Conservation (phyloP, 768 basidiomycete genomes). For the Cystobasidium tubakii region DNA sequence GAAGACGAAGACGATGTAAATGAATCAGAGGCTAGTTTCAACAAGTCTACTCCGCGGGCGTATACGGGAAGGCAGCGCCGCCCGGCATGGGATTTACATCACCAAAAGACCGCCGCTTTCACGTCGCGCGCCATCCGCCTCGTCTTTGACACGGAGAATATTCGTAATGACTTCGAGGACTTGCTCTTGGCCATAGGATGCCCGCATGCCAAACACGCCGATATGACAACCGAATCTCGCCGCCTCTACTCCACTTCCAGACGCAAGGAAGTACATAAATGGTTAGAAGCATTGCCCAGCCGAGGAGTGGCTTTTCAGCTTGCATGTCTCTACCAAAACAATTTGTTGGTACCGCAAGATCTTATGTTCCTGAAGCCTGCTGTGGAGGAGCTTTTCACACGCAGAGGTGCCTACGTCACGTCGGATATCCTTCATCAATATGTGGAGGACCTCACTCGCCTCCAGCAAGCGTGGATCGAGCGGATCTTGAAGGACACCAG, state of each 20-base stretch:
- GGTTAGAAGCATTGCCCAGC: not conserved
- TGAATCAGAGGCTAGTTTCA: not conserved
- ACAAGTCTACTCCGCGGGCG: not conserved
- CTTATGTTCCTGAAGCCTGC: conserved; percentile 17
- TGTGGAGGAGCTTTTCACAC: conserved; percentile 5
- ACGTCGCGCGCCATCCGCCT: conserved; percentile 25
- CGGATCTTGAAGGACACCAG: conserved; percentile 16
- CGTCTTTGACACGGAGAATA: conserved; percentile 25
- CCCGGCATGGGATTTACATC: conserved; percentile 1
- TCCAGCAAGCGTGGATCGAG: conserved; percentile 31
- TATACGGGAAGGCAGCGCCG: conserved; percentile 25
- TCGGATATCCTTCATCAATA: conserved; percentile 32
- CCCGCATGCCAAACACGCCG: not conserved
- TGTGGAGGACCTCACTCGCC: conserved; percentile 23
- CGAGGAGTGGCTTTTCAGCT: conserved; percentile 35
- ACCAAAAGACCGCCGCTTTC: conserved; percentile 24
- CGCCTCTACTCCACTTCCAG: not conserved
- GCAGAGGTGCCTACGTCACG: conserved; percentile 17
- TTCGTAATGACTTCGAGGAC: conserved; percentile 26
- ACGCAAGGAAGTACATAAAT: conserved; percentile 7
- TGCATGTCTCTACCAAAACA: conserved; percentile 29
- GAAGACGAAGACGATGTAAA: not conserved
- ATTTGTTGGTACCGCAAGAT: conserved; percentile 23
- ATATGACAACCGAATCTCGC: conserved; percentile 6
- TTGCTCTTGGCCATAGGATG: conserved; percentile 25